Evolutionary conservation across 2,329 filamentous ascomycete species (phyloP), one percentile per base, ranked within the genome.

Genomic region (Neofusicoccum parvum): DNA sequence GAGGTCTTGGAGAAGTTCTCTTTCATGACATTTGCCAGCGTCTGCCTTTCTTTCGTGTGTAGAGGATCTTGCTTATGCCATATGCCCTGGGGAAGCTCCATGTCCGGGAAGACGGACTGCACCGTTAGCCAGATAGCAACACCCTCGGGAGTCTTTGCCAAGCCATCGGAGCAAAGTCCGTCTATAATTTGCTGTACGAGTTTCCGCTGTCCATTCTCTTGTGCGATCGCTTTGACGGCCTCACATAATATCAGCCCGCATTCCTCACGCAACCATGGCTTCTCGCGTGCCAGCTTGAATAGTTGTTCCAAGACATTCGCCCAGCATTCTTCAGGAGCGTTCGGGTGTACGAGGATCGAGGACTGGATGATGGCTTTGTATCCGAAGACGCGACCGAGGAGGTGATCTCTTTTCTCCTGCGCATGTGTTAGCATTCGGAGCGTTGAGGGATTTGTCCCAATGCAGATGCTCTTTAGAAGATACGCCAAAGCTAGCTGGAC

Each of bases 241-340:
- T 92, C 88, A 50, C 91, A 89, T 32, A 97, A 82, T 54, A 95
- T 87, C 84, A 89, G 92, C 37, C 91, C 92, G 72, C 92, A 97
- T 75, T 96, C 92, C 72, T 94, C 89, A 67, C 92, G 87, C 69
- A 98, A 83, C 94, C 94, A 97, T 37, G 91, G 87, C 78, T 96
- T 96, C 79, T 91, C 91, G 71, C 87, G 86, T 46, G 90, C 88
- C 67, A 97, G 84, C 68, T 88, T 86, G 71, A 93, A 85, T 37
- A 97, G 80, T 62, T 91, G 80, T 63, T 90, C 86, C 54, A 97
- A 80, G n/a, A 96, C 82, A 64, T 84, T 81, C 51, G 83, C 81
- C 88, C 90, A 93, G 72, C 84, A 78, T 66, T 80, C 74, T 62
- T 80, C 84, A 4, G 85, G 80, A 17, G 82, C 78, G 39, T 87